These are phyloP conservation scores for Pseudocercospora vitis DNA, from an alignment of 2,329 filamentous ascomycete species.

Conservation along the genomic window DNA sequence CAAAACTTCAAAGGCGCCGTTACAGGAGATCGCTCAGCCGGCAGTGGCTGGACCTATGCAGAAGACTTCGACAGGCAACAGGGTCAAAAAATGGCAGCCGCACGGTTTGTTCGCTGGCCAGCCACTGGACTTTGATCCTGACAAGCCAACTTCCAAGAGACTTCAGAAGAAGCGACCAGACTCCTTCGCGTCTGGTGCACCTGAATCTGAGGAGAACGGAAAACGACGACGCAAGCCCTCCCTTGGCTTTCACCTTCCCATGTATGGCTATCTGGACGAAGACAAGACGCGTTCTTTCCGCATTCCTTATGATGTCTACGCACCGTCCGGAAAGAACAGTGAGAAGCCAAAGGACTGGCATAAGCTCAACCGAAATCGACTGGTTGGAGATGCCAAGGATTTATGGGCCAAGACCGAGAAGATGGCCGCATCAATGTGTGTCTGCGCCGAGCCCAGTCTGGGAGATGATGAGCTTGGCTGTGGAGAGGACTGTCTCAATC, in stretches of 20 bases:
- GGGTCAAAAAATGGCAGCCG: constrained; percentile 72
- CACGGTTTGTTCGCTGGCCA: constrained; percentile 90
- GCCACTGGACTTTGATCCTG: constrained; percentile 49
- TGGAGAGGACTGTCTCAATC: constrained; percentile 86
- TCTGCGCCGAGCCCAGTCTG: constrained; percentile 60
- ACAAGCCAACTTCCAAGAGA: constrained; percentile 43
- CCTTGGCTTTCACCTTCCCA: constrained; percentile 36
- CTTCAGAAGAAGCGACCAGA: constrained; percentile 44
- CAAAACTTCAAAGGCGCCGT: constrained; percentile 25
- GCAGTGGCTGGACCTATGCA: constrained; percentile 28
- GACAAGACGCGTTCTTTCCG: constrained; percentile 70
- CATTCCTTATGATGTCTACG: constrained; percentile 85
- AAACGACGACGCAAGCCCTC: constrained; percentile 60
- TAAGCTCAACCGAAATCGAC: constrained; percentile 89
- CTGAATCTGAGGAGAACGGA: constrained; percentile 38
- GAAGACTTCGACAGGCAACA: constrained; percentile 41
- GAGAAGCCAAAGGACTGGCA: constrained; percentile 92
- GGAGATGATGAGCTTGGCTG: constrained; percentile 69
- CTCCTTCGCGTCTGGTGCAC: constrained; percentile 22
- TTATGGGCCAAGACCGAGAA: constrained; percentile 36
- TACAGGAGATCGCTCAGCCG: constrained; percentile 28
- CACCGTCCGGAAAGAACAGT: constrained; percentile 75
- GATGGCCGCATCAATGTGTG: constrained; percentile 54
- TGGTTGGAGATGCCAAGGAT: constrained; percentile 52
- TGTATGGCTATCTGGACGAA: constrained; percentile 54